Conservation (phyloP, 495 filamentous ascomycete species). For the Hypoxylon subgilvum region DNA sequence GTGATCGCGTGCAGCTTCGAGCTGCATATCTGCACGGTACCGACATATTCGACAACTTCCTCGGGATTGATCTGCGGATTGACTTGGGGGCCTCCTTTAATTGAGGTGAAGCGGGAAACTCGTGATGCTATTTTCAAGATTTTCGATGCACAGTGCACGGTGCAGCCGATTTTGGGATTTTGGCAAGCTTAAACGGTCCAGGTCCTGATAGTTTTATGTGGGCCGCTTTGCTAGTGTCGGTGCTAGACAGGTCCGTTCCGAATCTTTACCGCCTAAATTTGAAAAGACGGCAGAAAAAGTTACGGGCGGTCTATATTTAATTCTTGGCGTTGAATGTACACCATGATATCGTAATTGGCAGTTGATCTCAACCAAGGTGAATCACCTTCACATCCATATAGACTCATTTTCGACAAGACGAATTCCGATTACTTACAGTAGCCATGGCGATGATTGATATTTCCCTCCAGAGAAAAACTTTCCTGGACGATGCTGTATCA, state of each 20-base stretch:
- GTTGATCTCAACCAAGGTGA: no score
- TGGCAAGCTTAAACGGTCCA: constrained; percentile 38
- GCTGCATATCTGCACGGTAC: constrained; percentile 63
- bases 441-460: constrained; percentile 57
- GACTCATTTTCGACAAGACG: no score
- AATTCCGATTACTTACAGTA: no score
- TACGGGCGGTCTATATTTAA: constrained; percentile 1
- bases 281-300: constrained; percentile 42
- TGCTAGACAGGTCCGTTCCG: constrained; percentile 17
- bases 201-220: constrained; percentile 12
- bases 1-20: constrained; percentile 64
- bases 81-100: no score
- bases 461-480: constrained; percentile 47
- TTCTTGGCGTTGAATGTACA: no score
- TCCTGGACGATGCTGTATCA: constrained; percentile 47
- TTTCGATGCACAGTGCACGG: no score
- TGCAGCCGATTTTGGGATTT: constrained; percentile 42
- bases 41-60: constrained; percentile 57
- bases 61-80: constrained; percentile 26
- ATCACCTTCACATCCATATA: no score
- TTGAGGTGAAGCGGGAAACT: constrained; percentile 11
- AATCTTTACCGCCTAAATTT: constrained; percentile 41
- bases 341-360: no score
- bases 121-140: constrained; percentile 30
- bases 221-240: constrained; percentile 11